A percentile compares a stretch with the other conserved stretches of the same genome.
These are phyloP conservation scores for Melanogaster broomeanus DNA, from an alignment of 768 basidiomycete species.

Conservation along the genomic window DNA sequence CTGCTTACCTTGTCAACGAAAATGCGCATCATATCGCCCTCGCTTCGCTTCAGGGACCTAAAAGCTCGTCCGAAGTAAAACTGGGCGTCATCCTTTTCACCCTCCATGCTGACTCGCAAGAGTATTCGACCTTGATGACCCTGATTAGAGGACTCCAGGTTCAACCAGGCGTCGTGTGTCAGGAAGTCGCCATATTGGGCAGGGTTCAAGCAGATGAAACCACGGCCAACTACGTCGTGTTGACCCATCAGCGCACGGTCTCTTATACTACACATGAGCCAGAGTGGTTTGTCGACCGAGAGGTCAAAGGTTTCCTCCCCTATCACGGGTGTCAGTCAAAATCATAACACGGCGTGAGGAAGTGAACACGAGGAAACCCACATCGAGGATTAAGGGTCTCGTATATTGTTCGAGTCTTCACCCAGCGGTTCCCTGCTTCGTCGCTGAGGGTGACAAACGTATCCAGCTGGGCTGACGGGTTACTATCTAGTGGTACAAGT, in stretches of 20 bases:
- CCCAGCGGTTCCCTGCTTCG: constrained; percentile 83
- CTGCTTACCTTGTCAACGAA: constrained; percentile 90
- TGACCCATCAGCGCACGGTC: constrained; percentile 90
- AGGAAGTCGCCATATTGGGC: constrained; percentile 85
- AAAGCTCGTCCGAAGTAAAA: constrained; percentile 98
- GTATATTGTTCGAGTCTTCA: constrained; percentile 95
- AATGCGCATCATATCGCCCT: constrained; percentile 92
- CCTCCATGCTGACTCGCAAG: constrained; percentile 94
- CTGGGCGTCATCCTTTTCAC: constrained; percentile 96
- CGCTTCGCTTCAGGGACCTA: constrained; percentile 88
- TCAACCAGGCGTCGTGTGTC: constrained; percentile 90
- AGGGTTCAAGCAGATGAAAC: constrained; percentile 92
- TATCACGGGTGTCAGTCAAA: constrained; percentile 30
- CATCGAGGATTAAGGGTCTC: constrained; percentile 90
- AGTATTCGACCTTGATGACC: constrained; percentile 71
- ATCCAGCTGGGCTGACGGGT: constrained; percentile 78
- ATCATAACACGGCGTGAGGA: constrained; percentile 5
- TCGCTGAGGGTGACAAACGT: constrained; percentile 95
- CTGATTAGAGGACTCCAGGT: constrained; percentile 63
- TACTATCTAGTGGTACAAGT: constrained; percentile 74
- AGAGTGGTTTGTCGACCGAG: constrained; percentile 89
- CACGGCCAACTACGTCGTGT: constrained; percentile 88
- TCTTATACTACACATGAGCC: constrained; percentile 95
- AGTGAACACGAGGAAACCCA: constrained; percentile 39
- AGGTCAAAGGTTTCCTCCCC: constrained; percentile 99